Percentiles rank a stretch among this genome's conserved stretches.
Evolutionary conservation across 1,284 basidiomycete species (phyloP).

Genomic region (Cryptococcus wingfieldii): DNA sequence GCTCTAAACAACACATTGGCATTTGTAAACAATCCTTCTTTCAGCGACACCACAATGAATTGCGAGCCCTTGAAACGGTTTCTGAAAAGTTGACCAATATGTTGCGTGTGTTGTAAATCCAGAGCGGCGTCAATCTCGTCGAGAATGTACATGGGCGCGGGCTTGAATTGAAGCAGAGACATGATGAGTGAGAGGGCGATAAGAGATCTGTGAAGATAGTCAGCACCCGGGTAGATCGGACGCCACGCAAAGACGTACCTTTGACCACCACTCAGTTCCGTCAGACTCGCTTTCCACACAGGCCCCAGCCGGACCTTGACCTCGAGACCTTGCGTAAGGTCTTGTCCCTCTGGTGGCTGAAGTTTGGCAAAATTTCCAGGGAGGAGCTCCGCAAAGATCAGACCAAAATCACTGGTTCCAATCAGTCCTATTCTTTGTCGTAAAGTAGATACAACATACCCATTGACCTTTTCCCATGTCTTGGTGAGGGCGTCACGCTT

Average conservation of each 20-base stretch:
- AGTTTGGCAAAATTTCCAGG: slow-evolving; percentile 97
- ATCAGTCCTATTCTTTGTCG: slow-evolving; percentile 1
- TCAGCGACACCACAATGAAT: slow-evolving; percentile 96
- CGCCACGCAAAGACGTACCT: slow-evolving; percentile 55
- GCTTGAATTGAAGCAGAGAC: slow-evolving; percentile 96
- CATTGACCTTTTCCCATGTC: slow-evolving; percentile 94
- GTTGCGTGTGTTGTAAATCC: slow-evolving; percentile 92
- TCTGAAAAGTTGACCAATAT: slow-evolving; percentile 93
- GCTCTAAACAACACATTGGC: slow-evolving; percentile 95
- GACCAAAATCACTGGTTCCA: slow-evolving; percentile 79
- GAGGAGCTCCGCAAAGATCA: slow-evolving; percentile 90
- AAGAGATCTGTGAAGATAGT: slow-evolving; percentile 61
- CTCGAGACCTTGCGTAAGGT: slow-evolving; percentile 90
- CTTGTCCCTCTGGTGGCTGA: slow-evolving; percentile 87
- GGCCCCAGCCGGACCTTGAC: slow-evolving; percentile 92
- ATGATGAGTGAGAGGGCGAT: slow-evolving; percentile 97
- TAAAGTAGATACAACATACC: slow-evolving; percentile 53
- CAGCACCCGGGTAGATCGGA: neutral
- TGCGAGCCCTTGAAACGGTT: slow-evolving; percentile 93
- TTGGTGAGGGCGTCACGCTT: slow-evolving; percentile 89
- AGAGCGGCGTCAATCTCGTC: slow-evolving; percentile 98
- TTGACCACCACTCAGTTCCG: slow-evolving; percentile 95
- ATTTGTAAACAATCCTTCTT: slow-evolving; percentile 96
- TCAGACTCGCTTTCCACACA: slow-evolving; percentile 97
- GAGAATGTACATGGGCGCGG: slow-evolving; percentile 99